A percentile compares a stretch with the other conserved stretches of the same genome.
Evolutionary conservation across 192 early-diverging fungal genomes (phyloP).

Genomic region (Cetraspora pellucida): DNA sequence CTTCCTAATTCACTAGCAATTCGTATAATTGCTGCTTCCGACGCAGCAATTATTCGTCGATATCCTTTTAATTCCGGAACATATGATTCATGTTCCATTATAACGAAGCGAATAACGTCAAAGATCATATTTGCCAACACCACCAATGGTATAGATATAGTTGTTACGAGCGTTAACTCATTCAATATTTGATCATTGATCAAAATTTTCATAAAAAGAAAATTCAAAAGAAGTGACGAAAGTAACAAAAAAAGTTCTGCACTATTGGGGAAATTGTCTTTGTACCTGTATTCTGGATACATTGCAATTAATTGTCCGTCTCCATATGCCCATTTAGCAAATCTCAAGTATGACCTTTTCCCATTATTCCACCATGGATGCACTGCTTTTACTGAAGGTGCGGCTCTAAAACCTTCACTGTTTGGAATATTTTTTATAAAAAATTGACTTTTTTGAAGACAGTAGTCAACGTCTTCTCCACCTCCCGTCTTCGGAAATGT

Average conservation of each 20-base stretch:
- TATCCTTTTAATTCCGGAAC: not conserved
- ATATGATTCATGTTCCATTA: not conserved
- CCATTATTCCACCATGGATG: constrained; percentile 35
- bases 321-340: constrained; percentile 3
- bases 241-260: not conserved
- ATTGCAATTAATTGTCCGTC: constrained; percentile 11
- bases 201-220: not conserved
- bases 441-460: not conserved
- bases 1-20: not conserved
- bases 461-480: constrained; percentile 29
- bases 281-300: not conserved
- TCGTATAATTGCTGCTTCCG: not conserved
- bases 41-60: not conserved
- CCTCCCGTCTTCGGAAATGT: constrained; percentile 23
- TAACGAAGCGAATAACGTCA: not conserved
- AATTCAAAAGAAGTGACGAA: not conserved
- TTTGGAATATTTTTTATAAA: not conserved
- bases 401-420: not conserved
- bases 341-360: not conserved
- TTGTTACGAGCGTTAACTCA: not conserved
- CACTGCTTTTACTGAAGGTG: not conserved
- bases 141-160: not conserved
- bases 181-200: not conserved
- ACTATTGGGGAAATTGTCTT: not conserved
- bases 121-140: not conserved